Evolutionary conservation across 1,284 basidiomycete species (phyloP), one percentile per base, ranked within the genome.

Genomic region (Microbotryum lychnidis-dioicae): DNA sequence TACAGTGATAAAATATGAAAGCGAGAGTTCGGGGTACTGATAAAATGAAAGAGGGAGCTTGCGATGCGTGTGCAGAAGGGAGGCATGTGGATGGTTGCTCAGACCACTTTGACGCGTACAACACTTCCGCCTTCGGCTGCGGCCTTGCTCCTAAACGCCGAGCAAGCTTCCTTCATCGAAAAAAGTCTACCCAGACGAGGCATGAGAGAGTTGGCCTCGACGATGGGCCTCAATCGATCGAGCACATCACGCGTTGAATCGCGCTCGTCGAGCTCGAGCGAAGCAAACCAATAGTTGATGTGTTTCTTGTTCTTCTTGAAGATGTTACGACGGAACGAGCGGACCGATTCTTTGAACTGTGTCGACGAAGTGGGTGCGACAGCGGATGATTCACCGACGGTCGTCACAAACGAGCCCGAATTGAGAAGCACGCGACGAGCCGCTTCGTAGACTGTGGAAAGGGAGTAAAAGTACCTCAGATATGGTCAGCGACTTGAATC

Each of bases 231-330:
- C 3, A 70, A 54, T 25, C 61, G 55, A 33, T 65, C 67, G 33
- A 70, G 62, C n/a, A 62, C 52, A 18, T 62, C 63, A 20, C 67
- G 59, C 9, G 59, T 29, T 21, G 64, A 52, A 9, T 62, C 65
- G 14, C 63, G 57, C 48, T 58, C 58, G 50, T 64, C 66, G 27
- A 59, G 51, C 42, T 70, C 69, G 21, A 58, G 54, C 21, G 59
- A 60, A 29, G 65, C 63, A 52, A 63, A 61, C 76, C 65, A 68
- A 66, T 77, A 77, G 3, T 71, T 68, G 27, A 77, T 70, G 25
- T 71, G 69, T 62, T 77, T 76, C 67, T 73, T 73, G 68, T 75
- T 75, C 63, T 76, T 76, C 58, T 74, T 75, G 66, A 77, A 74
- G 46, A 76, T 76, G n/a, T 74, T 68, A 21, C 75, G 68, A 37